Evolutionary conservation across 116 monocot species (phyloP).

Genomic region (Trichopus zeylanicus): DNA sequence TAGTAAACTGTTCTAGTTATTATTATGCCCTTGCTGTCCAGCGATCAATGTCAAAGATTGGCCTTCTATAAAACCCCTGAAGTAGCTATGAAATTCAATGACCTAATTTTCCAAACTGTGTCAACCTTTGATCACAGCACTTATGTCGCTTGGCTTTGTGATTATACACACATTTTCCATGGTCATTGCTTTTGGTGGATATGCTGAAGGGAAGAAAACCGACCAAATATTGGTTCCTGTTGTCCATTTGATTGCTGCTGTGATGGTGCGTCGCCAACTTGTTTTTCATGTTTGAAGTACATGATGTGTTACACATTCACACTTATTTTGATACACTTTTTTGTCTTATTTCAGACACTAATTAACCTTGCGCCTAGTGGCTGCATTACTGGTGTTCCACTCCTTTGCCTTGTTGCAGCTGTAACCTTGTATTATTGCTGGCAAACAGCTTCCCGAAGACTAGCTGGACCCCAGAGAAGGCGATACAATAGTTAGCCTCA

Average conservation of each 20-base stretch:
- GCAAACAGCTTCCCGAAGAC: conserved; percentile 58
- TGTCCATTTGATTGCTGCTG: conserved; percentile 65
- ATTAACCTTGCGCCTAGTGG: conserved; percentile 51
- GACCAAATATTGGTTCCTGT: conserved; percentile 62
- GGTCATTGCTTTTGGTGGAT: conserved; percentile 97
- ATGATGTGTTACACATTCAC: no score
- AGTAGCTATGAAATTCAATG: no score
- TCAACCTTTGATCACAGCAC: conserved; percentile 45
- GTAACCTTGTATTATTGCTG: conserved; percentile 66
- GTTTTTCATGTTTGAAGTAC: background rate
- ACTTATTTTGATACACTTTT: background rate
- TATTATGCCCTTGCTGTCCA: no score
- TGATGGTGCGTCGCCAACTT: conserved; percentile 45
- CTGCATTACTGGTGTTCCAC: conserved; percentile 42
- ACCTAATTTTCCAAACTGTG: no score
- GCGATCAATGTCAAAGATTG: no score
- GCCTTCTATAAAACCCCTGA: no score
- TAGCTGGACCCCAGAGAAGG: conserved; percentile 25
- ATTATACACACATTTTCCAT: conserved; percentile 87
- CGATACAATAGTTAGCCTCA: conserved; percentile 13
- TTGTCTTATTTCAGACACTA: conserved; percentile 35
- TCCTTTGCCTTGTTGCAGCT: conserved; percentile 36
- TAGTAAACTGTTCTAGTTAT: no score
- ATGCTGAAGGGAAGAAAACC: conserved; percentile 56
- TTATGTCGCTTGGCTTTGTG: conserved; percentile 80